Evolutionary conservation across 1,284 basidiomycete species (phyloP), one percentile per base, ranked within the genome.

Genomic region (Porogramme epimiltina): DNA sequence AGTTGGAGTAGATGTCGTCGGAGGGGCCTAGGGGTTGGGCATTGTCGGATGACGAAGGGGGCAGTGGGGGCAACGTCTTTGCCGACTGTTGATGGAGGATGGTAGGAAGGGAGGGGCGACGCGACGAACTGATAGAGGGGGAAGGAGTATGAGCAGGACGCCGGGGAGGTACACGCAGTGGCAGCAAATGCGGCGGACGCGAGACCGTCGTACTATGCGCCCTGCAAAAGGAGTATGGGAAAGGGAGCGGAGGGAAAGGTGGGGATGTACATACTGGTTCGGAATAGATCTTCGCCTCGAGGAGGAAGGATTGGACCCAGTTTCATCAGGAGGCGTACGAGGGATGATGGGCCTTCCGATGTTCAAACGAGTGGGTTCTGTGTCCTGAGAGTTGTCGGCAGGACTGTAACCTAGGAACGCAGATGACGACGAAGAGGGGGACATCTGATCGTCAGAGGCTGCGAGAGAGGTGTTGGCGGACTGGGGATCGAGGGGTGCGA

Each of bases 1-100:
- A 59, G 49, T 66, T 66, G 18, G 70, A 70, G 55, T 75, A 73
- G 33, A 73, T 56, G 45, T 75, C 72, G 44, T 73, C 67, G 46
- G 60, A 58, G 37, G 59, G 63, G 22, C 50, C 42, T 22, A 54
- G 36, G 18, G 34, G 47, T 22, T 34, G 48, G 19, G 46, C 43
- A 54, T 51, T 49, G 48, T 54, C 62, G 44, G 49, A 58, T 43
- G 39, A 39, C 16, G 55, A 44, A 36, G 58, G 51, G 31, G 55
- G 54, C 44, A 42, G 50, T 36, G 58, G 51, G 34, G 60, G 49
- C 19, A 53, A 50, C 22, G 59, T 48, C 46, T 50, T 54, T 28
- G 41, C 44, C 47, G 55, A 47, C 31, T 52, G 46, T 36, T 44
- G 60, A 43, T 62, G 62, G 22, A 65, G 59, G 46, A 67, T 62